Evolutionary conservation across 2,329 filamentous ascomycete species (phyloP), one percentile per base, ranked within the genome.

Genomic region (Pleoardoris graminearum): DNA sequence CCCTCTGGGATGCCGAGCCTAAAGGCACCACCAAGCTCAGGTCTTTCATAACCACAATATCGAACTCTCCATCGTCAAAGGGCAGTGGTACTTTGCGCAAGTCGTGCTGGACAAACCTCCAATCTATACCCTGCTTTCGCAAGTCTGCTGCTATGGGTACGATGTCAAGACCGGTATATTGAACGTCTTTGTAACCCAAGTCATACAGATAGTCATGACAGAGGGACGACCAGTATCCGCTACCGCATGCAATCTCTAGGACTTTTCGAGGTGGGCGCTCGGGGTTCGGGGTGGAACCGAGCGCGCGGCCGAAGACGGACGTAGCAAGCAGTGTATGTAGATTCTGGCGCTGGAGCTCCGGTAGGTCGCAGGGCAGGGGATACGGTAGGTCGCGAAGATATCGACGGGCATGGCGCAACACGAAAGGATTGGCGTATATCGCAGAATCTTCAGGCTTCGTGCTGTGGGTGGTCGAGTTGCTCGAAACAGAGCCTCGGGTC

Each of bases 91-190:
- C 71, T 54, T 84, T 83, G 53, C 90, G 86, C 58, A 96, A 76
- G 72, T 97, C 92, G 69, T 96, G 91, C 68, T 92, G 89, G 48
- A 96, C 84, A 69, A 96, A 97, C 10, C 80, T 85, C 91, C 91
- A 96, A 59, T 89, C 86, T 79, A 96, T 88, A 42, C 90, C 89
- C 62, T 86, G 85, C 61, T 85, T 85, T 62, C 80, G 76, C 60
- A 87, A 69, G 60, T 85, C 81, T 29, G 83, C 82, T 7, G 88
- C 86, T 21, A 93, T 72, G 4, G 89, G 86, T 7, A 89, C 88
- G 50, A 96, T 85, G 68, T 96, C 91, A 35, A 96, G 75, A 1
- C 91, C 92, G 0, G 88, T 90, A 68, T 95, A 96, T 4, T 85
- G 83, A 19, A 95, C 86, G 54, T 85, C 81, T 4, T 80, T 76